Evolutionary conservation across 371 early-diverging fungal genomes (phyloP), one percentile per base, ranked within the genome.

Genomic region (Zychaea mexicana): DNA sequence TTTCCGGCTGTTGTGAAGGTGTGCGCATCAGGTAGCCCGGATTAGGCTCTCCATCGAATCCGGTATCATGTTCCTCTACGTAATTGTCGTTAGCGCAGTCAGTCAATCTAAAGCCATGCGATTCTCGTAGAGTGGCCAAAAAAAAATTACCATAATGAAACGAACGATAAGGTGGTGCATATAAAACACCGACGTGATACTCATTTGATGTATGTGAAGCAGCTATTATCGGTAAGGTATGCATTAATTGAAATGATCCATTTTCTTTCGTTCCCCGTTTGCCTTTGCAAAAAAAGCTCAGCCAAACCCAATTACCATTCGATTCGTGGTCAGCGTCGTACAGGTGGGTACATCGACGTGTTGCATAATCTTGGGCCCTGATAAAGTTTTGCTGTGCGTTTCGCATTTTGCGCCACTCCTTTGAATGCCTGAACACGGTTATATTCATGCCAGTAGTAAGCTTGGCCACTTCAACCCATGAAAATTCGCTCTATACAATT

Each of bases 391-490:
- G 85, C 64, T 92, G 92, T 32, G 77, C 78, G 12, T 69, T 68
- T 30, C 88, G 71, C 27, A 70, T 53, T 21, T 78, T 80, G 45
- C 73, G 70, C 87, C 91, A 88, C 36, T 82, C 74, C 3, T 88
- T 84, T 1, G 84, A 81, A 22, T 85, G 86, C 13, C 79, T 69
- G 49, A 86, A 90, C 1, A 90, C 63, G 2, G 89, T 85, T 4
- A 90, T 64, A 46, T 89, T 85, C 36, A 90, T 67, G 0, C 88
- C 87, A 3, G 83, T 76, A 26, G 86, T 82, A 5, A 84, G 62
- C 30, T 76, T 85, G 0, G 92, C 90, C 0, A 92, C 89, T 66
- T 94, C 93, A 0, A 87, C 86, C 91, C 91, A 92, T 2, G 88
- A 82, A 53, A 81, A 79, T 24, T 77, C 65, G 17, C 21, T 39